These are phyloP conservation scores for Paraconiothyrium sp. DNA, from an alignment of 2,329 filamentous ascomycete species.

Conservation along the genomic window DNA sequence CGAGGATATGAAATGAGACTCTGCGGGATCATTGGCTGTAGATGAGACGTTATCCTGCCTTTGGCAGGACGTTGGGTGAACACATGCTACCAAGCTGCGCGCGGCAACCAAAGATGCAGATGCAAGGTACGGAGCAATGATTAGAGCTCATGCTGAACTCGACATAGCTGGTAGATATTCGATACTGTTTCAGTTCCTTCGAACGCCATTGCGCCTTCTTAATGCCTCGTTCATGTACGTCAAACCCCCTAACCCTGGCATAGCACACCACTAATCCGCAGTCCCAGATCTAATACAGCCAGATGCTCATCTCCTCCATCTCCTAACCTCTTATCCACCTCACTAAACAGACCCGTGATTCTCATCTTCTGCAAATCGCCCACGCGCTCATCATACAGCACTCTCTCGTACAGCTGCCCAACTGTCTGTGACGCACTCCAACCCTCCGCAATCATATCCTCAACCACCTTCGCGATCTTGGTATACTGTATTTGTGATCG, in stretches of 20 bases:
- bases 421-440: slow-evolving; percentile 95
- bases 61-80: not conserved
- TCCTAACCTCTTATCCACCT: slow-evolving; percentile 91
- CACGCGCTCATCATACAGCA: slow-evolving; percentile 86
- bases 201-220: not conserved
- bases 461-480: slow-evolving; percentile 79
- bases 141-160: not conserved
- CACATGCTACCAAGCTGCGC: not conserved
- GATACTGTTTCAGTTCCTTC: not conserved
- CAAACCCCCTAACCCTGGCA: slow-evolving; percentile 48
- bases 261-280: slow-evolving; percentile 82
- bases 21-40: slow-evolving; percentile 3
- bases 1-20: slow-evolving; percentile 7
- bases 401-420: slow-evolving; percentile 81
- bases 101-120: not conserved
- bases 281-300: slow-evolving; percentile 82
- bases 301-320: slow-evolving; percentile 97
- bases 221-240: not conserved
- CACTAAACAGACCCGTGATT: slow-evolving; percentile 89
- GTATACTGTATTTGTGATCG: slow-evolving; percentile 68
- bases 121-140: not conserved
- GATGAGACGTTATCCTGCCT: not conserved
- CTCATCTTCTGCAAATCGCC: slow-evolving; percentile 88
- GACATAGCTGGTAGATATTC: not conserved
- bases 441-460: slow-evolving; percentile 92